Base-by-base conservation (phyloP, 148 eudicot genomes). In the Salicornia ramosissima region DNA sequence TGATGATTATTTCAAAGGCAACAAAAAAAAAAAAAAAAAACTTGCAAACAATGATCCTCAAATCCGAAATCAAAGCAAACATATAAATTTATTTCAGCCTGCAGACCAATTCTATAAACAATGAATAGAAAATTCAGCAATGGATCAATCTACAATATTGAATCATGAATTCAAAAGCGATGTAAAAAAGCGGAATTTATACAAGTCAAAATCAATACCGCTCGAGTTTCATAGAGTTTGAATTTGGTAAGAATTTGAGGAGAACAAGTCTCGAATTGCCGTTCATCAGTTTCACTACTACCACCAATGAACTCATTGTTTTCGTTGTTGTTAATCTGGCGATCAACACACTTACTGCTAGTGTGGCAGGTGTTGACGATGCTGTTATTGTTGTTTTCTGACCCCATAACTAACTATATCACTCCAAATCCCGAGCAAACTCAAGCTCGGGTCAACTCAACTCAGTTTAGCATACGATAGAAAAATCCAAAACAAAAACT, bases 151-250 rank as follows among this genome's bases (percentile, higher is more conserved):
- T 51, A 28, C 22, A 19, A 49, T 1, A 30, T 56, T n/a, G 29
- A 28, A 43, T 33, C 46, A 39, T 18, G 47, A 39, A 26, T 24
- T 26, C 26, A 21, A 33, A 42, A 14, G 2, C 65, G 50, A 45
- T 45, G 51, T 1, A 40, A 19, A 40, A 29, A 39, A 13, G 30
- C 39, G 49, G 2, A 66, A 62, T 25, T 18, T 31, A 39, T n/a
- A 15, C n/a, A 45, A 33, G 57, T 43, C 57, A 57, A 71, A 42
- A 57, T 46, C 11, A 59, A 72, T 92, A 92, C 98, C 88, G 96
- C 85, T 76, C 86, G 87, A 77, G 98, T 92, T 77, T 92, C 96
- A 46, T 88, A 92, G 42, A 92, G 94, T 78, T 83, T 86, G 83
- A 88, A 92, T 76, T 92, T 88, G 30, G 80, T 78, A 76, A 92